A percentile compares a stretch with the other conserved stretches of the same genome.
These are phyloP conservation scores for Silene uniflora DNA, from an alignment of 148 eudicot species.

Conservation along the genomic window DNA sequence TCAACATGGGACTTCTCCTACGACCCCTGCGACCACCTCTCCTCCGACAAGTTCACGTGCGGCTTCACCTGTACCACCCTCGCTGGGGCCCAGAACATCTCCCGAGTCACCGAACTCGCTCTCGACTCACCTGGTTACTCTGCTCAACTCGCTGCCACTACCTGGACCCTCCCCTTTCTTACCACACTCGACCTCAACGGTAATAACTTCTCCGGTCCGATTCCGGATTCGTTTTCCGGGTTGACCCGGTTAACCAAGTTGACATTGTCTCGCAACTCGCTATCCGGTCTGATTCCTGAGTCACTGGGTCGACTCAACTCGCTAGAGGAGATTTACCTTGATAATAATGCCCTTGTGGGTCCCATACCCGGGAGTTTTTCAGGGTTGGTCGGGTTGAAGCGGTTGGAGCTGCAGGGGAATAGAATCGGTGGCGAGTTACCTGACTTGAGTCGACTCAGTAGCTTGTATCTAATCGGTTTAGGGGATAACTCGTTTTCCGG, in stretches of 20 bases:
- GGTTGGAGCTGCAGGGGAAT: conserved; percentile 66
- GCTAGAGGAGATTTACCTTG: conserved; percentile 62
- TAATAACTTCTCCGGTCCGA: conserved; percentile 54
- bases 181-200: conserved; percentile 27
- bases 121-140: conserved; percentile 34
- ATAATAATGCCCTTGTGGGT: conserved; percentile 46
- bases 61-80: conserved; percentile 61
- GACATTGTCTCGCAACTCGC: conserved; percentile 48
- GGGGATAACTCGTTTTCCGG: conserved; percentile 66
- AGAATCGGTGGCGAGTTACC: conserved; percentile 57
- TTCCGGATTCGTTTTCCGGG: conserved; percentile 57
- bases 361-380: conserved; percentile 41
- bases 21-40: conserved; percentile 78
- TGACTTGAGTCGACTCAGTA: conserved; percentile 45
- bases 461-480: conserved; percentile 42
- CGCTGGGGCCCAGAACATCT: background rate
- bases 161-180: conserved; percentile 26
- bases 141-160: conserved; percentile 5
- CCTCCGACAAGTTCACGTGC: conserved; percentile 57
- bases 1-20: conserved; percentile 68
- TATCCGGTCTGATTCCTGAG: conserved; percentile 52
- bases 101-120: conserved; percentile 29
- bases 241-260: conserved; percentile 48
- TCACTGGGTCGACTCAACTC: conserved; percentile 40
- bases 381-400: conserved; percentile 35